Percentiles rank a stretch among this genome's conserved stretches.
Evolutionary conservation across 352 stramenopile genomes (phyloP).

Genomic region (Pythium aquatile): DNA sequence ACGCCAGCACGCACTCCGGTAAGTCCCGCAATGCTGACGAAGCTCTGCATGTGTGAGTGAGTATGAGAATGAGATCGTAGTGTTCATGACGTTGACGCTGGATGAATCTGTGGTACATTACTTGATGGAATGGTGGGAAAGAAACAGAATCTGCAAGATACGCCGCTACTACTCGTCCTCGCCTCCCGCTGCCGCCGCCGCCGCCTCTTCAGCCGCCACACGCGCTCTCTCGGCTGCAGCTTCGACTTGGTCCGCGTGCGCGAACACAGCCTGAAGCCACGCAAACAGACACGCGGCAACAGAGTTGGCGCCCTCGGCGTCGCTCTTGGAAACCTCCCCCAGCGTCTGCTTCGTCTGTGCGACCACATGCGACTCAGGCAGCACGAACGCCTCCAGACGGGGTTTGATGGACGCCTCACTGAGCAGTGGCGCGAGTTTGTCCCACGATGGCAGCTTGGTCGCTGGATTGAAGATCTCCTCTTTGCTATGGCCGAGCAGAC

Average conservation of each 20-base stretch:
- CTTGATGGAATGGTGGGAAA: constrained; percentile 4
- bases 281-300: constrained; percentile 50
- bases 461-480: constrained; percentile 45
- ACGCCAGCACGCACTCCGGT: constrained; percentile 25
- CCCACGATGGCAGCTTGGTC: constrained; percentile 59
- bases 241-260: constrained; percentile 54
- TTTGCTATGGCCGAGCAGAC: constrained; percentile 48
- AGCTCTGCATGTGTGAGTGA: constrained; percentile 6
- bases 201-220: constrained; percentile 35
- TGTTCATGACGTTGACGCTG: background rate
- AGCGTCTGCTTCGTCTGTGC: constrained; percentile 43
- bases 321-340: constrained; percentile 42
- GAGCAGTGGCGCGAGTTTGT: constrained; percentile 54
- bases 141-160: background rate
- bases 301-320: constrained; percentile 47
- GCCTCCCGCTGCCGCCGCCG: constrained; percentile 21
- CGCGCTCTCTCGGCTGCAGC: constrained; percentile 36
- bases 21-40: constrained; percentile 11
- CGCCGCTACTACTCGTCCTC: constrained; percentile 15
- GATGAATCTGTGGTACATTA: constrained; percentile 1
- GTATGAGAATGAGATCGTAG: constrained; percentile 1
- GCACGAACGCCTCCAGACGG: constrained; percentile 31
- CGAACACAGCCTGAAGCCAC: constrained; percentile 54
- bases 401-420: constrained; percentile 35
- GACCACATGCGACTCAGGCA: constrained; percentile 21